phyloP scores from a whole-genome alignment of 2,329 filamentous ascomycete genomes.

The Stagonosporopsis cucurbitacearum region DNA sequence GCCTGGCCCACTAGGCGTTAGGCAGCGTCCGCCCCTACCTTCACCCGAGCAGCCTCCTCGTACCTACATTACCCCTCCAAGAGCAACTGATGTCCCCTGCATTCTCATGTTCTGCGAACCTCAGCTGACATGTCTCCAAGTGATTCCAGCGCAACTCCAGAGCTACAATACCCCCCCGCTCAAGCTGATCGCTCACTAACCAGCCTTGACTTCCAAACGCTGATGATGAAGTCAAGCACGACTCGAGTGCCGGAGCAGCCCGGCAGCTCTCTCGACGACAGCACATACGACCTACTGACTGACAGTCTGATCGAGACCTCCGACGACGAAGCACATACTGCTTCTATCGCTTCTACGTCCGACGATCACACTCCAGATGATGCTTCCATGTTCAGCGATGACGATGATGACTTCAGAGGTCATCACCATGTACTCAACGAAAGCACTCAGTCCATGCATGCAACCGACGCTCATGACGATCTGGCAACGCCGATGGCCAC shows the following conservation, averaged over 20 bases:
- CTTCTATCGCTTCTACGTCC: slow-evolving; percentile 44
- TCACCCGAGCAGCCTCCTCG: slow-evolving; percentile 21
- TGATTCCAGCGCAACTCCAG: slow-evolving; percentile 34
- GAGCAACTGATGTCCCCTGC: slow-evolving; percentile 8
- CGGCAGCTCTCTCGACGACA: slow-evolving; percentile 43
- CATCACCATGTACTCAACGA: slow-evolving; percentile 27
- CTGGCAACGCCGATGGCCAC: slow-evolving; percentile 24
- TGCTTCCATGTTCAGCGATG: slow-evolving; percentile 40
- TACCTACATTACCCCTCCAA: slow-evolving; percentile 18
- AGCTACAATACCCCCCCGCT: slow-evolving; percentile 42
- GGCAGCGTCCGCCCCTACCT: slow-evolving; percentile 32
- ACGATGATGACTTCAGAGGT: slow-evolving; percentile 40
- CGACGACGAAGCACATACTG: slow-evolving; percentile 48
- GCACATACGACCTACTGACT: slow-evolving; percentile 44
- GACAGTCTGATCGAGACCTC: slow-evolving; percentile 41
- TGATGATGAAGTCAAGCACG: slow-evolving; percentile 46
- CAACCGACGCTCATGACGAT: slow-evolving; percentile 22
- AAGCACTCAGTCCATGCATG: slow-evolving; percentile 30
- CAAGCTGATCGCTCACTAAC: slow-evolving; percentile 41
- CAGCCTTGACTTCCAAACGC: slow-evolving; percentile 41
- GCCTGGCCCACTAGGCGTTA: slow-evolving; percentile 30
- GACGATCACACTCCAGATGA: slow-evolving; percentile 45
- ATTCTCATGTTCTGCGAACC: slow-evolving; percentile 16
- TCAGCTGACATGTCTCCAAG: slow-evolving; percentile 41
- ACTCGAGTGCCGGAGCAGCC: slow-evolving; percentile 35